A percentile compares a stretch with the other conserved stretches of the same genome.
These are phyloP conservation scores for Luzula sylvatica DNA, from an alignment of 176 grass and related monocot genomes.

Conservation along the genomic window DNA sequence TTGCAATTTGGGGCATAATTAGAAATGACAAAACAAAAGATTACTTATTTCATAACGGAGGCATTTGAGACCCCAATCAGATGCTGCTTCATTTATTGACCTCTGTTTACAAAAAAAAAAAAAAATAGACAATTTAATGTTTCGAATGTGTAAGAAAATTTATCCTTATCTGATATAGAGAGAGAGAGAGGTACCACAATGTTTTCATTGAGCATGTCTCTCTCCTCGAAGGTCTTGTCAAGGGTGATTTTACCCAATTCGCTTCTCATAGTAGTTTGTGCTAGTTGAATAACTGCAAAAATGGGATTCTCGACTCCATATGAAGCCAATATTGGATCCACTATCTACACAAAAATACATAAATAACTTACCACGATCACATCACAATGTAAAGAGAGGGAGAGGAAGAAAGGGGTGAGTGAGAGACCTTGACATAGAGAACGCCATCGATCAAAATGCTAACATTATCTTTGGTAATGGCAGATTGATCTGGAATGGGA, in stretches of 20 bases:
- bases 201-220: constrained; percentile 68
- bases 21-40: constrained; percentile 7
- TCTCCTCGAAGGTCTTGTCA: constrained; percentile 89
- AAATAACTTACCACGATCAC: background rate
- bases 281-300: constrained; percentile 77
- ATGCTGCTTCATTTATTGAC: constrained; percentile 81
- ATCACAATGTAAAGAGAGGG: background rate
- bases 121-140: too few relatives aligned
- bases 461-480: constrained; percentile 97
- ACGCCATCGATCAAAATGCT: constrained; percentile 81
- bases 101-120: constrained; percentile 29
- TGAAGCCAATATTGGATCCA: constrained; percentile 79
- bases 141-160: too few relatives aligned
- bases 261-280: constrained; percentile 94
- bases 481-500: constrained; percentile 78
- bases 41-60: constrained; percentile 94
- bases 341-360: constrained; percentile 38
- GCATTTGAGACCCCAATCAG: constrained; percentile 84
- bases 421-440: constrained; percentile 73
- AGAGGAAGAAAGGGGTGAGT: background rate
- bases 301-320: constrained; percentile 94
- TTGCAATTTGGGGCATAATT: background rate
- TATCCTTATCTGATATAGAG: background rate
- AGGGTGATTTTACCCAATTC: constrained; percentile 93
- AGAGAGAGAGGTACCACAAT: constrained; percentile 58